A percentile compares a stretch with the other conserved stretches of the same genome.
Evolutionary conservation across 108 stramenopile species (phyloP).

Genomic region (Fragilariopsis cylindrus): DNA sequence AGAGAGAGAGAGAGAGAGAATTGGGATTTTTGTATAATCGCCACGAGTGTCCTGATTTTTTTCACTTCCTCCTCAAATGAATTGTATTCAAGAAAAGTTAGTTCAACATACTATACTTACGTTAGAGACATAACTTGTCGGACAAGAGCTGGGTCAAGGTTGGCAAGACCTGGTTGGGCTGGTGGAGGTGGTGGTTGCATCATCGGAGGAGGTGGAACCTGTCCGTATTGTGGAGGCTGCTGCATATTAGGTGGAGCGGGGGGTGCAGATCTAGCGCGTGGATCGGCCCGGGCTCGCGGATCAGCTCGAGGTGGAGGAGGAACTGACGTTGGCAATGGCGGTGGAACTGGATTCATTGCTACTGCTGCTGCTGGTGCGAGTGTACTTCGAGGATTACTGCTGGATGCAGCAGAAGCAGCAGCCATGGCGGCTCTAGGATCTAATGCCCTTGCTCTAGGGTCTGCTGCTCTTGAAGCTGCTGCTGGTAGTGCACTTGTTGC

Average conservation of each 20-base stretch:
- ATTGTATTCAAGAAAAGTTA: background rate
- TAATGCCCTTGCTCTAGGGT: constrained; percentile 32
- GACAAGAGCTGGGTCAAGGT: constrained; percentile 75
- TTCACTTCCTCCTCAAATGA: constrained; percentile 3
- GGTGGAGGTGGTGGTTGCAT: constrained; percentile 48
- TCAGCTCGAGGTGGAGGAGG: constrained; percentile 40
- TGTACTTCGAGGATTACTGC: constrained; percentile 37
- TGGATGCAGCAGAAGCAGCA: constrained; percentile 12
- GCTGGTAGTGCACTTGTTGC: constrained; percentile 17
- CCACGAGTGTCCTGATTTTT: too few species aligned
- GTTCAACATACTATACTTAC: too few species aligned
- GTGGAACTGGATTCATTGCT: constrained; percentile 33
- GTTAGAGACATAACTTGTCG: constrained; percentile 89
- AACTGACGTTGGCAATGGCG: constrained; percentile 18
- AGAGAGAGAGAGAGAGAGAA: too few species aligned
- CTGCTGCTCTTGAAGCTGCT: constrained; percentile 18
- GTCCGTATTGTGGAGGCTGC: constrained; percentile 41
- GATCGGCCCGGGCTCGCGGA: constrained; percentile 39
- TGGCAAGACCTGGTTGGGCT: constrained; percentile 47
- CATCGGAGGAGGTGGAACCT: constrained; percentile 39
- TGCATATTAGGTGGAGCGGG: constrained; percentile 35
- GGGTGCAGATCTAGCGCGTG: constrained; percentile 23
- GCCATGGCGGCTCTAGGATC: constrained; percentile 37
- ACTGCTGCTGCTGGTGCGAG: background rate
- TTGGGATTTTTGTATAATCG: too few species aligned